phyloP scores from a whole-genome alignment of 2,329 filamentous ascomycete genomes.

The Alternaria sp. region DNA sequence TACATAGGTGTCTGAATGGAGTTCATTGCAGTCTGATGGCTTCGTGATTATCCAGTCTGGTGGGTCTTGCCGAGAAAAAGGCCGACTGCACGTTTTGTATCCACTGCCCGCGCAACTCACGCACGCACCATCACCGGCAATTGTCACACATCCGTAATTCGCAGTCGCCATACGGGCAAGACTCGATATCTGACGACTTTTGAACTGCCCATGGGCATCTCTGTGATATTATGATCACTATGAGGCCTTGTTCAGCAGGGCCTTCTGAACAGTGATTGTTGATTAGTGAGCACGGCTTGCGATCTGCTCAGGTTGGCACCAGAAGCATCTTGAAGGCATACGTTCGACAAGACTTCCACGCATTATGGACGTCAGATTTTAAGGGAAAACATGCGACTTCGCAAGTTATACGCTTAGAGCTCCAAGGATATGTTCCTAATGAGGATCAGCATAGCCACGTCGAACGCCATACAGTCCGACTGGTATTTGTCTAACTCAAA shows the following conservation, averaged over 20 bases:
- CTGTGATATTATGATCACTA: neutral
- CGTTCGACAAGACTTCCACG: neutral
- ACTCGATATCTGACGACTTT: neutral
- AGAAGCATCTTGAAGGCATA: neutral
- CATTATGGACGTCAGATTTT: neutral
- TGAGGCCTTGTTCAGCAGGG: neutral
- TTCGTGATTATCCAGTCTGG: neutral
- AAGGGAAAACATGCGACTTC: neutral
- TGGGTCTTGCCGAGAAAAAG: neutral
- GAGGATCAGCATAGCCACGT: neutral
- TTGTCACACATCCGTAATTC: neutral
- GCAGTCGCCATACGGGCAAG: neutral
- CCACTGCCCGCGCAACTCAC: neutral
- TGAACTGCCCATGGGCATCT: neutral
- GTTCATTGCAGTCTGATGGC: neutral
- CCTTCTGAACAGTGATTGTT: neutral
- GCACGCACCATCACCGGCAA: neutral
- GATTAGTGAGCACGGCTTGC: neutral
- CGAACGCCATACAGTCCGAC: neutral
- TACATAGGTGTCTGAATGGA: neutral
- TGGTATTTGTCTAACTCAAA: neutral
- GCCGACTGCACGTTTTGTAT: neutral
- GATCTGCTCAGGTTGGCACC: neutral
- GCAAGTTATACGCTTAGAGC: neutral
- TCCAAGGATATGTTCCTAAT: neutral